A percentile compares a stretch with the other conserved stretches of the same genome.
Evolutionary conservation across 495 filamentous ascomycete genomes (phyloP).

Genomic region (Penicillium paxilli): DNA sequence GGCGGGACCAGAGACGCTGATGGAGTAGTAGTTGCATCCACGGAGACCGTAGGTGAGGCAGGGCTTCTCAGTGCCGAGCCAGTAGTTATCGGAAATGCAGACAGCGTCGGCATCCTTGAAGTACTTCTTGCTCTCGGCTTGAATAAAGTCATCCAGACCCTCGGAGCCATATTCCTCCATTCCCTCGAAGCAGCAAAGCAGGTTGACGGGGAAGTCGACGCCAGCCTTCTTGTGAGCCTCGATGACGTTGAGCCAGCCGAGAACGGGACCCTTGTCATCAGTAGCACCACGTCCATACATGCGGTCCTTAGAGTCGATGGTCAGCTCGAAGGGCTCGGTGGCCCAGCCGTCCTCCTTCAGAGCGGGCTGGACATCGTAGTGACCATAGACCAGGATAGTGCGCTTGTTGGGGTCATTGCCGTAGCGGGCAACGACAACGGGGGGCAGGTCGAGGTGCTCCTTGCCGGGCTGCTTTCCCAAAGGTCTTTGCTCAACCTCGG

Average conservation of each 20-base stretch:
- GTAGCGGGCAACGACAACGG: conserved; percentile 88
- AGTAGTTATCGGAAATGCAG: conserved; percentile 99
- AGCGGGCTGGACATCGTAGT: conserved; percentile 98
- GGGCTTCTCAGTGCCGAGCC: conserved; percentile 97
- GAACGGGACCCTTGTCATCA: conserved; percentile 96
- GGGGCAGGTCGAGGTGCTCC: conserved; percentile 87
- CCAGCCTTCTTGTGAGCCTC: conserved; percentile 95
- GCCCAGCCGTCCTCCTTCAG: conserved; percentile 93
- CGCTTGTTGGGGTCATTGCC: conserved; percentile 88
- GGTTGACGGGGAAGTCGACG: conserved; percentile 92
- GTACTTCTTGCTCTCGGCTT: conserved; percentile 81
- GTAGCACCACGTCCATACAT: conserved; percentile 97
- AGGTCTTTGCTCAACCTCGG: conserved; percentile 76
- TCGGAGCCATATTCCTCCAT: conserved; percentile 99
- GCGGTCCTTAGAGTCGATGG: conserved; percentile 81
- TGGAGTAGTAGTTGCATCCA: conserved; percentile 93
- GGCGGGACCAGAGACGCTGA: conserved; percentile 84
- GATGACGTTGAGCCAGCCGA: conserved; percentile 97
- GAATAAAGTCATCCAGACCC: conserved; percentile 92
- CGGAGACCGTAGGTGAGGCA: conserved; percentile 98
- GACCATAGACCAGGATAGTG: conserved; percentile 94
- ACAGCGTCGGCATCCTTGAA: conserved; percentile 95
- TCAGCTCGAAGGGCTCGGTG: conserved; percentile 90
- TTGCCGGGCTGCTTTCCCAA: conserved; percentile 89
- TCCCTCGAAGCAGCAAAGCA: conserved; percentile 99